Evolutionary conservation across 106 monocot genomes (phyloP).

Genomic region (Dendrobium nobile): DNA sequence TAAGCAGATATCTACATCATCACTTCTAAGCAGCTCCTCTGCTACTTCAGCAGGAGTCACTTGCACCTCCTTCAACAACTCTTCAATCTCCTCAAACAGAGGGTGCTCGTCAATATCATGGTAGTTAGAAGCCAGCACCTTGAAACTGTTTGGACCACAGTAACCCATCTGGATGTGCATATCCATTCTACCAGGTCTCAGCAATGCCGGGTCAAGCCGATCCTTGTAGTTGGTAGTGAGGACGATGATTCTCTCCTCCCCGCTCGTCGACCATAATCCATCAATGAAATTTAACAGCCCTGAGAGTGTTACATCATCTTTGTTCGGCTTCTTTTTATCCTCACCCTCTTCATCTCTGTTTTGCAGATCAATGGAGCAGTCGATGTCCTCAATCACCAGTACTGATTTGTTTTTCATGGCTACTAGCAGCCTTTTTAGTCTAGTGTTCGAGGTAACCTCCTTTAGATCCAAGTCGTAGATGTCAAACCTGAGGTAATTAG

Average conservation of each 20-base stretch:
- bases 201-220: slow-evolving; percentile 20
- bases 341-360: slow-evolving; percentile 12
- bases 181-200: slow-evolving; percentile 25
- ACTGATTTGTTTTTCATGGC: slow-evolving; percentile 16
- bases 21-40: slow-evolving; percentile 22
- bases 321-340: background rate
- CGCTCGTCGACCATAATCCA: slow-evolving; percentile 23
- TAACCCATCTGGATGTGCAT: slow-evolving; percentile 19
- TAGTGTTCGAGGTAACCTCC: slow-evolving; percentile 2
- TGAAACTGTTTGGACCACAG: slow-evolving; percentile 6
- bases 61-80: slow-evolving; percentile 13
- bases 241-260: slow-evolving; percentile 20
- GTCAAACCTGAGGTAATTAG: slow-evolving; percentile 20
- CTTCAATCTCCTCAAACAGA: slow-evolving; percentile 10
- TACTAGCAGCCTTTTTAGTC: slow-evolving; percentile 7
- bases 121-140: slow-evolving; percentile 17
- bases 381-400: slow-evolving; percentile 21
- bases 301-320: slow-evolving; percentile 11
- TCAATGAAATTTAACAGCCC: slow-evolving; percentile 22
- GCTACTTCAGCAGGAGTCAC: slow-evolving; percentile 21
- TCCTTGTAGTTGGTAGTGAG: slow-evolving; percentile 27
- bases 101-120: slow-evolving; percentile 8
- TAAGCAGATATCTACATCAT: slow-evolving; percentile 13
- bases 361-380: slow-evolving; percentile 11
- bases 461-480: slow-evolving; percentile 22